Evolutionary conservation across 805 yeast species (phyloP).

Genomic region (Barnettozyma pratensis): DNA sequence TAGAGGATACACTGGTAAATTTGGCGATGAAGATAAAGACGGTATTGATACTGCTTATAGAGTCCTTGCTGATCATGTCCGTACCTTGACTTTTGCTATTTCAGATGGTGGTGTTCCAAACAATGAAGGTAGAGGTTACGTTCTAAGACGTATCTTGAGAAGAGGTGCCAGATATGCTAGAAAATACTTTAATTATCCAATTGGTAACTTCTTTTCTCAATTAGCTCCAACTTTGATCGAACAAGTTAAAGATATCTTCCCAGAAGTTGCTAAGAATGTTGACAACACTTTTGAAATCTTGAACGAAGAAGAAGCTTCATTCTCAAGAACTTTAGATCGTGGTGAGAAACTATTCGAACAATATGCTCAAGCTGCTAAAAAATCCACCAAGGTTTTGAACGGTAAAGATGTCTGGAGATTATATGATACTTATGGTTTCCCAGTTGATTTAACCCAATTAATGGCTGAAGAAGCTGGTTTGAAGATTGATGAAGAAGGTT

Average conservation of each 20-base stretch:
- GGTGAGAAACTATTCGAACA: conserved; percentile 96
- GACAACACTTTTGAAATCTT: conserved; percentile 81
- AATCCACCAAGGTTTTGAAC: conserved; percentile 66
- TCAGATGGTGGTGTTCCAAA: conserved; percentile 99
- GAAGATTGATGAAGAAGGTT: conserved; percentile 86
- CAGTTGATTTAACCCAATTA: conserved; percentile 93
- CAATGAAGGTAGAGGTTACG: conserved; percentile 98
- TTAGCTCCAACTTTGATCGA: conserved; percentile 90
- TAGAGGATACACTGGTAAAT: conserved; percentile 86
- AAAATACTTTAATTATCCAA: conserved; percentile 92
- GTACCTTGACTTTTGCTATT: conserved; percentile 93
- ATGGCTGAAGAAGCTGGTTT: conserved; percentile 99
- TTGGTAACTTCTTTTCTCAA: conserved; percentile 88
- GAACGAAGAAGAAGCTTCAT: conserved; percentile 93
- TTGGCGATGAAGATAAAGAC: conserved; percentile 87
- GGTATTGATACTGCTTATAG: conserved; percentile 98
- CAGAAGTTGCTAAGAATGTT: conserved; percentile 74
- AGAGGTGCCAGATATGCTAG: conserved; percentile 97
- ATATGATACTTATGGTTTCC: conserved; percentile 98
- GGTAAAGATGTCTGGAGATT: conserved; percentile 98
- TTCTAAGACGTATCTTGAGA: conserved; percentile 91
- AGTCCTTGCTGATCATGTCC: conserved; percentile 96
- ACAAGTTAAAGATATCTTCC: conserved; percentile 85
- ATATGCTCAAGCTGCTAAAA: conserved; percentile 79
- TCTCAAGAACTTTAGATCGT: conserved; percentile 92